Percentiles rank a stretch among this genome's conserved stretches.
phyloP scores from a whole-genome alignment of 768 basidiomycete genomes.

The Rhizopogon salebrosus region DNA sequence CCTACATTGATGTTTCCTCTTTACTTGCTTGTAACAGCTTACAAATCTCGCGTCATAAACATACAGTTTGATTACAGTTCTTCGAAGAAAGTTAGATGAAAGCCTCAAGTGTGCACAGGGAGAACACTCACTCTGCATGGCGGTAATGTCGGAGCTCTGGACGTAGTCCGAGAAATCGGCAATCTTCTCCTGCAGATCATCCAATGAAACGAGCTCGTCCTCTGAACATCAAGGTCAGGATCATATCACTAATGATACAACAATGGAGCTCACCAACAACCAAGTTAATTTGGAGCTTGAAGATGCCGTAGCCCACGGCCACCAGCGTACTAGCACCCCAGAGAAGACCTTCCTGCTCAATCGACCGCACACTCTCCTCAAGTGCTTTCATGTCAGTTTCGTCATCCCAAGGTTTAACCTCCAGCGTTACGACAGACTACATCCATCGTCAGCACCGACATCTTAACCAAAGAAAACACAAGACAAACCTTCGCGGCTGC shows the following conservation, averaged over 20 bases:
- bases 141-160: conserved; percentile 87
- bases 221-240: conserved; percentile 41
- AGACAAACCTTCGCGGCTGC: conserved; percentile 72
- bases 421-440: conserved; percentile 95
- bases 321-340: conserved; percentile 96
- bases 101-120: not conserved
- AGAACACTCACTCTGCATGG: conserved; percentile 77
- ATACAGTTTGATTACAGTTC: conserved; percentile 12
- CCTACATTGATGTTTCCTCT: not conserved
- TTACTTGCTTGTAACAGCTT: not conserved
- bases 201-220: conserved; percentile 91
- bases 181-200: conserved; percentile 91
- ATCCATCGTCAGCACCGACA: conserved; percentile 4
- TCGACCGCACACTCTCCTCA: conserved; percentile 78
- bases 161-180: conserved; percentile 82
- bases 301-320: conserved; percentile 89
- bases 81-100: not conserved
- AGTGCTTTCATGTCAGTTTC: conserved; percentile 94
- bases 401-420: conserved; percentile 99
- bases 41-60: not conserved
- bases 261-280: conserved; percentile 42
- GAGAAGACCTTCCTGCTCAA: conserved; percentile 85
- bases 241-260: not conserved
- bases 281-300: conserved; percentile 79
- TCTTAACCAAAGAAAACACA: not conserved